Evolutionary conservation across 1,284 basidiomycete genomes (phyloP).

Genomic region (Ganoderma sinense): DNA sequence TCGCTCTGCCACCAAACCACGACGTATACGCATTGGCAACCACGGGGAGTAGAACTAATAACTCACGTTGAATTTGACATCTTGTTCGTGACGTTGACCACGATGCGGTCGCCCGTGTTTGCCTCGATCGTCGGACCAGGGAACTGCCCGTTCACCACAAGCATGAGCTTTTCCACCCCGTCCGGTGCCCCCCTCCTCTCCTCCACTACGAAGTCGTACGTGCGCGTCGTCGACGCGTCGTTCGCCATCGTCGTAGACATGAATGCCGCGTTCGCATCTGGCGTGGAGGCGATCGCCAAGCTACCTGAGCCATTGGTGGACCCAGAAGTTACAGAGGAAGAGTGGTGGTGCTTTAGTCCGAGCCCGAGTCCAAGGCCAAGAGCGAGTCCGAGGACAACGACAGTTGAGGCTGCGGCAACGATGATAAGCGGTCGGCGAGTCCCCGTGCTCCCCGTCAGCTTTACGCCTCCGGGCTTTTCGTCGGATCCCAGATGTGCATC

Average conservation of each 20-base stretch:
- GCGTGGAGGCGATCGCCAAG: slow-evolving; percentile 25
- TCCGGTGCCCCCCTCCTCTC: slow-evolving; percentile 44
- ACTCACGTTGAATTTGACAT: slow-evolving; percentile 43
- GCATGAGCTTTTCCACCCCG: slow-evolving; percentile 47
- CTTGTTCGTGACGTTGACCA: slow-evolving; percentile 51
- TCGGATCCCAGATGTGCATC: background rate
- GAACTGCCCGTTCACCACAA: slow-evolving; percentile 54
- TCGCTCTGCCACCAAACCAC: slow-evolving; percentile 33
- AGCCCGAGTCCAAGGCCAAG: slow-evolving; percentile 51
- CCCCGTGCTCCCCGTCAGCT: background rate
- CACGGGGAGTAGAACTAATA: background rate
- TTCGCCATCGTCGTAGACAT: slow-evolving; percentile 37
- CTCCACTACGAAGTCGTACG: slow-evolving; percentile 44
- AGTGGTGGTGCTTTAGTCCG: slow-evolving; percentile 41
- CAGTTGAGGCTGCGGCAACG: slow-evolving; percentile 20
- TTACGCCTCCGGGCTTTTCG: background rate
- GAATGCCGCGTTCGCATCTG: slow-evolving; percentile 36
- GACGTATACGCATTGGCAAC: background rate
- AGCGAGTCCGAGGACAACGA: slow-evolving; percentile 41
- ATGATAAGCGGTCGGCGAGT: slow-evolving; percentile 17
- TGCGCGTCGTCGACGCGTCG: slow-evolving; percentile 41
- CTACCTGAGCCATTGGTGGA: slow-evolving; percentile 18
- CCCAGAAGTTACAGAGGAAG: slow-evolving; percentile 19
- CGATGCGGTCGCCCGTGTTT: slow-evolving; percentile 52
- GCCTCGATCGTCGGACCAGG: slow-evolving; percentile 59